Evolutionary conservation across 2,329 filamentous ascomycete genomes (phyloP), one percentile per base, ranked within the genome.

Genomic region (Metarhizium sp.): DNA sequence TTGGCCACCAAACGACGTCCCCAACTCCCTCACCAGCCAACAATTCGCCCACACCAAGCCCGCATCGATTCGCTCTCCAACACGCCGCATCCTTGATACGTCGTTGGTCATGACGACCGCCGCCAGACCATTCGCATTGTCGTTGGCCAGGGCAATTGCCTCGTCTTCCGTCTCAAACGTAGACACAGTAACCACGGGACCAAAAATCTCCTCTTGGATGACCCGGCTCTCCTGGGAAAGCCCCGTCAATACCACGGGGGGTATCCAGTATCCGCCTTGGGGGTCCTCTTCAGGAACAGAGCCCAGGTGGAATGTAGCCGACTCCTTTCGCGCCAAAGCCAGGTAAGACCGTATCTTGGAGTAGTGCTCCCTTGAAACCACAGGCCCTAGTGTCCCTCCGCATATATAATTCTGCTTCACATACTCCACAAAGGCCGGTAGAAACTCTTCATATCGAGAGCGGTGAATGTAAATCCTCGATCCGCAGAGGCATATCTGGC

Each of bases 101-200:
- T 84, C 77, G 54, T 78, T 71, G 0, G 78, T 86, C 61, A 86
- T 87, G 2, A 88, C 67, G 0, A 82, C 79, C 13, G 78, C 77
- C 2, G 79, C 82, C 0, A 86, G 74, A 1, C 83, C 83, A 59
- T 84, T 86, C 0, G 75, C 78, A 0, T 78, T 80, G 63, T 84
- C 67, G 50, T 77, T 77, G 14, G 75, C 75, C 57, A 75, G 61
- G 10, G 34, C 50, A 25, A 77, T 62, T 0, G 72, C 75, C 49
- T 77, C 72, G 4, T 68, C 68, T 54, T 76, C 73, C 0, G 68
- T 67, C 59, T 68, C 66, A 61, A 77, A 77, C 4, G 67, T 64
- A 4, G 67, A 68, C 2, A 77, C 66, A 2, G 70, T 69, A 6
- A 71, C 72, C 20, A 77, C 72, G 0, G 75, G 75, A 0, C 75